Conservation (phyloP, 192 early-diverging fungal species). For the Umbelopsis ramanniana region DNA sequence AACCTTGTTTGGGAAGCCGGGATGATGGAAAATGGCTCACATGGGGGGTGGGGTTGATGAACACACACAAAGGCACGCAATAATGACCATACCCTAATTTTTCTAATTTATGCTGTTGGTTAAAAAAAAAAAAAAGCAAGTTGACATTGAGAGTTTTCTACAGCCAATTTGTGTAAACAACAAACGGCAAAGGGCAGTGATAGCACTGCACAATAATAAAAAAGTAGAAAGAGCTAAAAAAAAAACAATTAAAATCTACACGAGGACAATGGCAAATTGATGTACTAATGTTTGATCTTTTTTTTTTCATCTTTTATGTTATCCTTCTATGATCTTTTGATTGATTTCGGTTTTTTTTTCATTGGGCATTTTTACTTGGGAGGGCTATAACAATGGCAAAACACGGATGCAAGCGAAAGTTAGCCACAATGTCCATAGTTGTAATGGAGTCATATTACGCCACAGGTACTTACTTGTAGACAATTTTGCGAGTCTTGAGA, state of each 20-base stretch:
- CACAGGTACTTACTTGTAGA: slow-evolving; percentile 58
- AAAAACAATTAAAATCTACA: neutral
- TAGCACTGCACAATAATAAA: neutral
- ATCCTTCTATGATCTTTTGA: neutral
- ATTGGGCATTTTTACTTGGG: neutral
- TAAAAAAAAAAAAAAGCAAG: too few species aligned
- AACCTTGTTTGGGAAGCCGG: neutral
- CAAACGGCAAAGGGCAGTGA: neutral
- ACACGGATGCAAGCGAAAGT: too few species aligned
- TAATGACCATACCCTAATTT: too few species aligned
- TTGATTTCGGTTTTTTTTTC: neutral
- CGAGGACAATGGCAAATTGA: neutral
- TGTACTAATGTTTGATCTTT: neutral
- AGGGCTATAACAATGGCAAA: neutral
- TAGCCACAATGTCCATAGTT: too few species aligned
- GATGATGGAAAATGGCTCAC: neutral
- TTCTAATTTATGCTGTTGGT: too few species aligned
- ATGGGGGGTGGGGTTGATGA: neutral
- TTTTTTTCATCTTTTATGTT: slow-evolving; percentile 5
- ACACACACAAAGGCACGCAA: too few species aligned
- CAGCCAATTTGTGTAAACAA: neutral
- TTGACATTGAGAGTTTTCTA: neutral
- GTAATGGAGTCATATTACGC: too few species aligned
- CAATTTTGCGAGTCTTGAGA: slow-evolving; percentile 94
- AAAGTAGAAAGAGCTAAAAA: neutral